Evolutionary conservation across 768 basidiomycete genomes (phyloP).

Genomic region (Leucogyrophana mollusca): DNA sequence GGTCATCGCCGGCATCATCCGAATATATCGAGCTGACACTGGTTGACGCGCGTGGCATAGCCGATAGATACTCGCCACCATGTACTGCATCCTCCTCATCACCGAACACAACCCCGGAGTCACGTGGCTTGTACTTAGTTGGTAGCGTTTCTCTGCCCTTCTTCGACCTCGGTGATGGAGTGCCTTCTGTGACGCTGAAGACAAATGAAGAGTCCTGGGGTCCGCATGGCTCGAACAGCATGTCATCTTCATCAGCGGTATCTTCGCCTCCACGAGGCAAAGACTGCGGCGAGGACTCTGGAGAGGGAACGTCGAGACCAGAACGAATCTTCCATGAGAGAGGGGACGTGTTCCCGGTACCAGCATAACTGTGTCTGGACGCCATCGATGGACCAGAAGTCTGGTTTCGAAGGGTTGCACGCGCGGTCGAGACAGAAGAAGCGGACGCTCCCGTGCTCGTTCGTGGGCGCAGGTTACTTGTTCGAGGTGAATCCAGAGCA

Average conservation of each 20-base stretch:
- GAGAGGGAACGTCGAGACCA: slow-evolving; percentile 41
- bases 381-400: slow-evolving; percentile 28
- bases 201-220: slow-evolving; percentile 53
- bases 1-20: slow-evolving; percentile 52
- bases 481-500: neutral
- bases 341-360: slow-evolving; percentile 35
- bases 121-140: slow-evolving; percentile 70
- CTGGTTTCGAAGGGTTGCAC: slow-evolving; percentile 4
- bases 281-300: slow-evolving; percentile 47
- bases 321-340: slow-evolving; percentile 37
- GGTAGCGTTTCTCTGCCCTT: slow-evolving; percentile 39
- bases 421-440: slow-evolving; percentile 1
- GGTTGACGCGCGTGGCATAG: slow-evolving; percentile 58
- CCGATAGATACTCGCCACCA: slow-evolving; percentile 21
- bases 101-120: slow-evolving; percentile 62
- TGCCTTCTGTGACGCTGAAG: slow-evolving; percentile 52
- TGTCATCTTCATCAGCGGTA: slow-evolving; percentile 45
- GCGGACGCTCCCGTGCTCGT: slow-evolving; percentile 20
- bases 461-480: slow-evolving; percentile 18
- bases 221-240: slow-evolving; percentile 48
- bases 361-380: slow-evolving; percentile 69
- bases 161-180: slow-evolving; percentile 53
- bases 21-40: slow-evolving; percentile 63
- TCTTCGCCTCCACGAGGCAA: slow-evolving; percentile 29
- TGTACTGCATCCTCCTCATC: slow-evolving; percentile 50